Evolutionary conservation across 2,329 filamentous ascomycete genomes (phyloP).

Genomic region (Dactylellina sp.): DNA sequence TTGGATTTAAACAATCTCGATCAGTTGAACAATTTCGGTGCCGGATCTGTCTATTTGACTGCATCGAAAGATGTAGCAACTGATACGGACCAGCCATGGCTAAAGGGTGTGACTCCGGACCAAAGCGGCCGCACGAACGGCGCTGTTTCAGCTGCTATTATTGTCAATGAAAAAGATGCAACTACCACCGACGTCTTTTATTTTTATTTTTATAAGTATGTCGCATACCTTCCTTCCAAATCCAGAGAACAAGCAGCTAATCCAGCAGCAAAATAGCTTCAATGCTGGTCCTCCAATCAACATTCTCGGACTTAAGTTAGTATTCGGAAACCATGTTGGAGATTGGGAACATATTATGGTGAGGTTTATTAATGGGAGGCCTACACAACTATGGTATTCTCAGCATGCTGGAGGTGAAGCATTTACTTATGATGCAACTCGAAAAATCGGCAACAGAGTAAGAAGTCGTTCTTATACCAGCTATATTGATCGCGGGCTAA

Average conservation of each 20-base stretch:
- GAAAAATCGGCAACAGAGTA: constrained; percentile 66
- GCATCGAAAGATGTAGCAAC: constrained; percentile 67
- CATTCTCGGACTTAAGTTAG: constrained; percentile 79
- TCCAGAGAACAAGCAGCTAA: neutral
- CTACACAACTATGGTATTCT: constrained; percentile 72
- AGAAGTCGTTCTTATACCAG: neutral
- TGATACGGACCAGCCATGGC: constrained; percentile 64
- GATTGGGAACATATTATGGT: constrained; percentile 78
- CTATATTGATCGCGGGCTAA: constrained; percentile 20
- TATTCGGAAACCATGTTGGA: constrained; percentile 73
- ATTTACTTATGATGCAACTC: constrained; percentile 70
- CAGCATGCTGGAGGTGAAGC: constrained; percentile 74
- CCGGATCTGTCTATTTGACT: constrained; percentile 67
- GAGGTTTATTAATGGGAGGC: constrained; percentile 71
- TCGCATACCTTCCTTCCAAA: constrained; percentile 13
- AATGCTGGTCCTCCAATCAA: constrained; percentile 82
- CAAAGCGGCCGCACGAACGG: constrained; percentile 67
- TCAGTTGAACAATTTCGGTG: constrained; percentile 65
- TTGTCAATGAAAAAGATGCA: constrained; percentile 70
- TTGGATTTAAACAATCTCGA: constrained; percentile 68
- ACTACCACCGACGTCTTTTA: constrained; percentile 69
- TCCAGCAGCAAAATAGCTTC: constrained; percentile 84
- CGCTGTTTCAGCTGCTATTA: constrained; percentile 68
- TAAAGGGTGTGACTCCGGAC: constrained; percentile 70
- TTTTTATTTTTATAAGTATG: constrained; percentile 72